phyloP scores from a whole-genome alignment of 164 flowering plant species.

The Vitis cinerea region DNA sequence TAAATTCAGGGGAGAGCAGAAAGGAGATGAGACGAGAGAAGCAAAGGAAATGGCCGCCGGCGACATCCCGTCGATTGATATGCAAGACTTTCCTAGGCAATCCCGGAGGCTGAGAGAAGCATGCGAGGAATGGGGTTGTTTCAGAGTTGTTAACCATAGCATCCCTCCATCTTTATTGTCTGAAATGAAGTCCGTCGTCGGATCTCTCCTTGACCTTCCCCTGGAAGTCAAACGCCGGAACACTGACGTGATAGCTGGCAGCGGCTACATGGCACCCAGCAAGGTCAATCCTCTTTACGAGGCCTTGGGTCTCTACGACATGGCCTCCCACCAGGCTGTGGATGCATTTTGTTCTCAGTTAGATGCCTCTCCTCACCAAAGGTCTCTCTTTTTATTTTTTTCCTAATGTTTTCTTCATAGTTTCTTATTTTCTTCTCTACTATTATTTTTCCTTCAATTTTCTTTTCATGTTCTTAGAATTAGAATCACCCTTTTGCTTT shows the following conservation, averaged over 20 bases:
- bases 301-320: conserved; percentile 67
- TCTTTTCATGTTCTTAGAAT: too few species aligned
- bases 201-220: conserved; percentile 56
- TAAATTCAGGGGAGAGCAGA: too few species aligned
- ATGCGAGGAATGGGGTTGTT: conserved; percentile 69
- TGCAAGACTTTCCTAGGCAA: conserved; percentile 30
- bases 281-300: conserved; percentile 61
- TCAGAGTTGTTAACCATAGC: conserved; percentile 60
- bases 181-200: conserved; percentile 61
- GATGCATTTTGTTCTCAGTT: conserved; percentile 50
- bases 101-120: conserved; percentile 38
- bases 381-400: conserved; percentile 26
- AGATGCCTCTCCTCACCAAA: conserved; percentile 49
- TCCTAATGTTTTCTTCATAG: too few species aligned
- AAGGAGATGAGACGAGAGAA: background rate
- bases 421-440: too few species aligned
- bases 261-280: conserved; percentile 64
- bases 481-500: too few species aligned
- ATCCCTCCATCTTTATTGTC: conserved; percentile 39
- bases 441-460: too few species aligned
- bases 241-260: conserved; percentile 51
- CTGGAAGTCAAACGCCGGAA: conserved; percentile 56
- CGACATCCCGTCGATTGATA: conserved; percentile 56
- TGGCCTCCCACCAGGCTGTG: conserved; percentile 37
- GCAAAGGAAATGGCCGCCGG: background rate